Percentiles rank a stretch among this genome's conserved stretches.
Conservation (phyloP, 2,329 filamentous ascomycete species). For the Apiospora saccharicola region DNA sequence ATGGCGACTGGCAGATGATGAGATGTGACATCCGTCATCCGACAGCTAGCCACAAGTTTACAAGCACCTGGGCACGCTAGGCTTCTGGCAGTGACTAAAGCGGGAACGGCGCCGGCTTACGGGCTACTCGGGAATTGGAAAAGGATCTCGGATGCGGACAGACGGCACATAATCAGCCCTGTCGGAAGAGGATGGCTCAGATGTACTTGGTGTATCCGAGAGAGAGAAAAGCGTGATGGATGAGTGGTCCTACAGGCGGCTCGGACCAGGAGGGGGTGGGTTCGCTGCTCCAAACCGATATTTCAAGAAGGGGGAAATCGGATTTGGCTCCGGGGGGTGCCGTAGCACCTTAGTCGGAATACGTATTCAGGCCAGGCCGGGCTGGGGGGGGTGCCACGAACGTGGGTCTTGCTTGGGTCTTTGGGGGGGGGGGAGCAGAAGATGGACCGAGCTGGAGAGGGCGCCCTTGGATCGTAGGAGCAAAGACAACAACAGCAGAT, state of each 20-base stretch:
- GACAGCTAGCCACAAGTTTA: slow-evolving; percentile 38
- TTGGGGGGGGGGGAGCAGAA: background rate
- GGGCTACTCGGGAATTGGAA: slow-evolving; percentile 35
- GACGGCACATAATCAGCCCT: slow-evolving; percentile 38
- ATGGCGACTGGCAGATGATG: slow-evolving; percentile 35
- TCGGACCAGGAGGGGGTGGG: slow-evolving; percentile 21
- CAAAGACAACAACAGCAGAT: slow-evolving; percentile 5
- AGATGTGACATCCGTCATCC: slow-evolving; percentile 45
- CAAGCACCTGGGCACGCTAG: slow-evolving; percentile 30
- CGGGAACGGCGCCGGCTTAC: slow-evolving; percentile 41
- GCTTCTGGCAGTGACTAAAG: slow-evolving; percentile 35
- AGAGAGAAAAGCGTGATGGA: slow-evolving; percentile 3
- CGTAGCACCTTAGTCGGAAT: background rate
- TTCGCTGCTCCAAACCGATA: slow-evolving; percentile 1
- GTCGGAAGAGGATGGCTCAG: slow-evolving; percentile 34
- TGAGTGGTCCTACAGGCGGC: slow-evolving; percentile 30
- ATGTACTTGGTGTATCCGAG: slow-evolving; percentile 13
- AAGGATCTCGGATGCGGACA: slow-evolving; percentile 44
- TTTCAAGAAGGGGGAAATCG: slow-evolving; percentile 1
- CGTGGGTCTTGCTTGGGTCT: slow-evolving; percentile 1
- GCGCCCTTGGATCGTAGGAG: background rate
- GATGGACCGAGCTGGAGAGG: slow-evolving; percentile 17
- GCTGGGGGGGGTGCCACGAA: slow-evolving; percentile 17
- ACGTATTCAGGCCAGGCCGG: slow-evolving; percentile 7
- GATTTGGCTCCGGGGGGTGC: background rate